Conservation (phyloP, 1,284 basidiomycete species). For the Fomes fomentarius region DNA sequence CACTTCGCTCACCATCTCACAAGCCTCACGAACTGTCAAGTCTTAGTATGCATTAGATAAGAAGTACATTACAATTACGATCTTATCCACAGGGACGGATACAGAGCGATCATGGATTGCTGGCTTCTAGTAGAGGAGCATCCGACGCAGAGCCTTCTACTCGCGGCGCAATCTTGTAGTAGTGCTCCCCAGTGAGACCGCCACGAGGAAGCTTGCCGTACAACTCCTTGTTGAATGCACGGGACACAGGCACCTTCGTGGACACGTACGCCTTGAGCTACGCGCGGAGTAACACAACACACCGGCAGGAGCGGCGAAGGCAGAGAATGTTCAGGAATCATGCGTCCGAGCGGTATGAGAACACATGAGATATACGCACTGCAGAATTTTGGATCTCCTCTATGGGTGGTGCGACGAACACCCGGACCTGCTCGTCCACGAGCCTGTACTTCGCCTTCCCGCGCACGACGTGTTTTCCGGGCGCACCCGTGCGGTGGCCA, state of each 20-base stretch:
- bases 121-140: background rate
- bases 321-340: background rate
- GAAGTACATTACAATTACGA: no score
- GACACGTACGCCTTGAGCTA: constrained; percentile 42
- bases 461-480: constrained; percentile 77
- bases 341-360: background rate
- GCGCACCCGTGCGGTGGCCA: constrained; percentile 86
- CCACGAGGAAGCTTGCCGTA: constrained; percentile 40
- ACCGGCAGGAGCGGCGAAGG: background rate
- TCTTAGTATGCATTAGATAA: no score
- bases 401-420: constrained; percentile 80
- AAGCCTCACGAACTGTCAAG: no score
- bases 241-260: constrained; percentile 29
- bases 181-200: constrained; percentile 36
- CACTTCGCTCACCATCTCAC: no score
- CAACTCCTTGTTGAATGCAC: constrained; percentile 34
- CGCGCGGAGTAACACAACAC: no score
- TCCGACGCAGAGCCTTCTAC: background rate
- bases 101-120: background rate
- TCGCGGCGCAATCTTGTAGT: constrained; percentile 32
- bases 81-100: no score
- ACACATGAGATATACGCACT: constrained; percentile 45
- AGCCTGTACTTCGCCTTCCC: constrained; percentile 81
- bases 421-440: constrained; percentile 80
- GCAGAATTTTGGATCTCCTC: constrained; percentile 63